phyloP scores from a whole-genome alignment of 768 basidiomycete species.

The Mrakia blollopis region DNA sequence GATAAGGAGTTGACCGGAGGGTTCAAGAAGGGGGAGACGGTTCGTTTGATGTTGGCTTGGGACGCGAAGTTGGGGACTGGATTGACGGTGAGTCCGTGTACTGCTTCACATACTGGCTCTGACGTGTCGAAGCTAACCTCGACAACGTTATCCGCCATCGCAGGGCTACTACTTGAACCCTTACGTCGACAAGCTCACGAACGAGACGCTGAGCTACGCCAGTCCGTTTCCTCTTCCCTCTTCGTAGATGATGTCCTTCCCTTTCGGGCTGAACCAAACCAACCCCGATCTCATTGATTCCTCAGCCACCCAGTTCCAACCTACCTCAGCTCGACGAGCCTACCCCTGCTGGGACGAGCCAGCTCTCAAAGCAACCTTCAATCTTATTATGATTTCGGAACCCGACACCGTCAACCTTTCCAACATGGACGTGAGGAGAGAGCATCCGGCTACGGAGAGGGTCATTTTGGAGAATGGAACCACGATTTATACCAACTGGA shows the following conservation, averaged over 20 bases:
- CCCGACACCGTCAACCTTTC: constrained; percentile 67
- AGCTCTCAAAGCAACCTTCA: constrained; percentile 69
- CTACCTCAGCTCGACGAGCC: constrained; percentile 22
- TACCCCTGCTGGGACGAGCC: constrained; percentile 47
- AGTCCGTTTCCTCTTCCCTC: too few relatives aligned
- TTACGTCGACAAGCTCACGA: constrained; percentile 41
- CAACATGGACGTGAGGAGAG: constrained; percentile 75
- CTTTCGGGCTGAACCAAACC: too few relatives aligned
- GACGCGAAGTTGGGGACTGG: constrained; percentile 57
- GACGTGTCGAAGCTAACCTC: too few relatives aligned
- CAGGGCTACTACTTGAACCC: constrained; percentile 59
- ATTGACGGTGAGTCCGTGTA: too few relatives aligned
- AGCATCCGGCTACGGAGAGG: constrained; percentile 37
- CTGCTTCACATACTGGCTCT: too few relatives aligned
- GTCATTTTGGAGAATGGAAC: constrained; percentile 43
- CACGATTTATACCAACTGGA: constrained; percentile 49
- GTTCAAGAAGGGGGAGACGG: constrained; percentile 47
- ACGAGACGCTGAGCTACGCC: constrained; percentile 47
- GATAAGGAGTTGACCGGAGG: constrained; percentile 51
- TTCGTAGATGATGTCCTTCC: too few relatives aligned
- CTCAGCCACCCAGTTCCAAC: constrained; percentile 15
- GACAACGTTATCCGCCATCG: too few relatives aligned
- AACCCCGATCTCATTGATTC: too few relatives aligned
- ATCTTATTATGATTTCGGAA: constrained; percentile 70
- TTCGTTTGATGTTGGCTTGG: constrained; percentile 65